Percentiles rank a stretch among this genome's conserved stretches.
Conservation (phyloP, 2,329 filamentous ascomycete genomes). For the Penicillium sp. region DNA sequence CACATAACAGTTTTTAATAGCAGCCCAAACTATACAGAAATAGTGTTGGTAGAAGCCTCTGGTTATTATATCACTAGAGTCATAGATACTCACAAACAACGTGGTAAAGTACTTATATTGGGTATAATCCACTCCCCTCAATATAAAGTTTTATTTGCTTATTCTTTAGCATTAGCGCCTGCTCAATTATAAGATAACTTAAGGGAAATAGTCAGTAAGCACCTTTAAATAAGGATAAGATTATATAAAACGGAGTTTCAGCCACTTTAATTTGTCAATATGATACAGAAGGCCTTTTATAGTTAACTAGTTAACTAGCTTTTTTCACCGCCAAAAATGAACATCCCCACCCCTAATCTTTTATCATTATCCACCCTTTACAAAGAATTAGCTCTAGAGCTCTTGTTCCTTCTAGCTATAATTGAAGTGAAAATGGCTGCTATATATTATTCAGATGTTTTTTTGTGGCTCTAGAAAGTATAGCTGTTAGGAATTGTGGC, state of each 20-base stretch:
- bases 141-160: conserved; percentile 6
- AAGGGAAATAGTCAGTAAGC: conserved; percentile 9
- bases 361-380: no score
- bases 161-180: conserved; percentile 11
- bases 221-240: conserved; percentile 10
- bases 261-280: conserved; percentile 4
- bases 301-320: not conserved
- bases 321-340: no score
- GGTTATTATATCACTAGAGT: conserved; percentile 8
- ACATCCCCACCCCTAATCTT: no score
- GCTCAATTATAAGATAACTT: conserved; percentile 7
- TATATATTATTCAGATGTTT: no score
- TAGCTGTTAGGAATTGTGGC: no score
- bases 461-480: no score
- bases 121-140: conserved; percentile 4
- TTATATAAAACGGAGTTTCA: conserved; percentile 10
- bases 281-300: not conserved
- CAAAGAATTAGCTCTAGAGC: no score
- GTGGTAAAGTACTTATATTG: conserved; percentile 9
- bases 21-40: not conserved
- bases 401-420: no score
- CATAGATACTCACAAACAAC: conserved; percentile 6
- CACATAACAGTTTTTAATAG: conserved; percentile 7
- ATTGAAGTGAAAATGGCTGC: no score
- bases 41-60: conserved; percentile 9